phyloP scores from a whole-genome alignment of 257 asterid species.

The Parsonsia alboflavescens region DNA sequence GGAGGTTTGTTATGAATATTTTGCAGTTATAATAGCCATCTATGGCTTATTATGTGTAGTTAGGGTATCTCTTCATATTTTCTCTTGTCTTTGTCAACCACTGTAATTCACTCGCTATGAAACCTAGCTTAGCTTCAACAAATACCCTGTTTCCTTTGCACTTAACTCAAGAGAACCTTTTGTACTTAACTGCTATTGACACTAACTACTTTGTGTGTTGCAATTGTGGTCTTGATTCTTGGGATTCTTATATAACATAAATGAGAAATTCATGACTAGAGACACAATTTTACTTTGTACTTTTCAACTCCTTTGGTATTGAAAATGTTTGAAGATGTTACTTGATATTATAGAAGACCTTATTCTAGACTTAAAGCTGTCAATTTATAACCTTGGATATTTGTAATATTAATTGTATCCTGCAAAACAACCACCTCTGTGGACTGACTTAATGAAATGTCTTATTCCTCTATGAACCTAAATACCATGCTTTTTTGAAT shows the following conservation, averaged over 20 bases:
- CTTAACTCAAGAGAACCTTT: neutral
- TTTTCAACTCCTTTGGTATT: neutral
- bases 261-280: neutral
- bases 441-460: neutral
- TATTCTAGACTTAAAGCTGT: neutral
- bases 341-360: neutral
- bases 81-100: neutral
- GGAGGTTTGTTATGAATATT: neutral
- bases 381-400: neutral
- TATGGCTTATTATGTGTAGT: neutral
- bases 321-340: neutral
- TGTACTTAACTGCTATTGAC: neutral
- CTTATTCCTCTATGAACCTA: neutral
- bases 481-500: neutral
- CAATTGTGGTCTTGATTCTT: neutral
- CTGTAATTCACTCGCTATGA: neutral
- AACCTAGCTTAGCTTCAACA: neutral
- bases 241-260: neutral
- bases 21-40: neutral
- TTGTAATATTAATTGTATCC: neutral
- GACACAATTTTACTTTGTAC: neutral
- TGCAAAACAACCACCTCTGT: neutral
- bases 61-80: no score
- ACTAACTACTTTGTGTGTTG: neutral
- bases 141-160: neutral